phyloP scores from a whole-genome alignment of 106 monocot genomes.

The Dendrobium catenatum region DNA sequence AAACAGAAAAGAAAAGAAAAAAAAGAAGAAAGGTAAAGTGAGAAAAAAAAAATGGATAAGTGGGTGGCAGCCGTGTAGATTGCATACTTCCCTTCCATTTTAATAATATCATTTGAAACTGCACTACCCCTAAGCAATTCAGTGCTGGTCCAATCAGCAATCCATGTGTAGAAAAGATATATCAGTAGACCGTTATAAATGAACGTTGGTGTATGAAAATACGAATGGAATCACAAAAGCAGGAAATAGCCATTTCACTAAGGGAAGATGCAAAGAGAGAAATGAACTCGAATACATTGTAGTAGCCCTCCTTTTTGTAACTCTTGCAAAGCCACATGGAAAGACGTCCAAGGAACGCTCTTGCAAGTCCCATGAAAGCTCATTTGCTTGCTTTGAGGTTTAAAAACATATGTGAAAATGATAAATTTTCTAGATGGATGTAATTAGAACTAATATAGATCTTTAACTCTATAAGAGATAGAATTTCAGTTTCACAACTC shows the following conservation, averaged over 20 bases:
- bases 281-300: not conserved
- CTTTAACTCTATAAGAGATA: too few species aligned
- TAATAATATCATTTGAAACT: constrained; percentile 7
- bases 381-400: too few species aligned
- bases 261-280: too few species aligned
- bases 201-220: not conserved
- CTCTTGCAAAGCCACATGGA: not conserved
- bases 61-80: constrained; percentile 14
- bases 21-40: not conserved
- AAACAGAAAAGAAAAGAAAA: not conserved
- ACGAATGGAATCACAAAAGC: too few species aligned
- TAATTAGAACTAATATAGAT: too few species aligned
- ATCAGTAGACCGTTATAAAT: not conserved
- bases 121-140: constrained; percentile 3
- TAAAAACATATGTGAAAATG: too few species aligned
- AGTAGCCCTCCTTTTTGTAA: not conserved
- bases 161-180: constrained; percentile 5
- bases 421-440: too few species aligned
- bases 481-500: too few species aligned
- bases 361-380: too few species aligned
- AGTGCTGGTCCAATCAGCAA: constrained; percentile 15
- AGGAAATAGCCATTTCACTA: not conserved
- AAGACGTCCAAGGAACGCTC: not conserved
- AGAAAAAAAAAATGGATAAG: not conserved
- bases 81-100: constrained; percentile 19